Evolutionary conservation across 345 rosid species (phyloP), one percentile per base, ranked within the genome.

Genomic region (Eucalyptus sp.): DNA sequence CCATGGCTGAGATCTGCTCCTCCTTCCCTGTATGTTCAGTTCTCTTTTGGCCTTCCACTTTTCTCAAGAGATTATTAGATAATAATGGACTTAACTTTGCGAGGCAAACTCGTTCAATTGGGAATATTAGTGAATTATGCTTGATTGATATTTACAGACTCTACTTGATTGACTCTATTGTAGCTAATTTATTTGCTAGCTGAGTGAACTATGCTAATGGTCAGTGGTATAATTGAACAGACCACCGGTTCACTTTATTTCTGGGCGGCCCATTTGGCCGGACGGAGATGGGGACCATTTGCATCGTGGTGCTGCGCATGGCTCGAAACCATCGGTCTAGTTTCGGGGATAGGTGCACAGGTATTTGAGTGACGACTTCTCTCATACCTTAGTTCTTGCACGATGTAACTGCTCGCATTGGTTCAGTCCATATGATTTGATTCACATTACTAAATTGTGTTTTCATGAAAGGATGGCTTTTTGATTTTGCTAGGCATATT

Each of bases 1-100:
- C 96, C 17, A 94, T 95, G 95, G 93, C 96, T 60, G 95, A 95
- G 92, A 94, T 95, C 90, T 95, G 96, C 86, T 95, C 95, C 88
- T 95, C 96, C 87, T 95, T 94, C 83, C 96, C 95, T 4, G 96
- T 94, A 83, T 60, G 92, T 91, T 18, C 8, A 37, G 10, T 37
- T 33, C 24, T 48, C 62, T 50, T 54, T 86, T 51, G 62, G 13
- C 27, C 87, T 51, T 10, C 5, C 83, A 5, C 83, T 76, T 76
- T 76, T 37, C 48, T 37, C 24, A 37, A 37, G 83, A 37, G 43
- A 76, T 76, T 76, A 18, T 37, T 25, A 6, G 83, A 71, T 5
- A 8, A 41, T 20, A 37, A 71, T 37, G 81, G 22, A 71, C 46
- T 17, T 37, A 10, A 37, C 48, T 76, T 76, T 37, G 83, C 1